phyloP scores from a whole-genome alignment of 352 stramenopile genomes.

The Globisporangium polare region DNA sequence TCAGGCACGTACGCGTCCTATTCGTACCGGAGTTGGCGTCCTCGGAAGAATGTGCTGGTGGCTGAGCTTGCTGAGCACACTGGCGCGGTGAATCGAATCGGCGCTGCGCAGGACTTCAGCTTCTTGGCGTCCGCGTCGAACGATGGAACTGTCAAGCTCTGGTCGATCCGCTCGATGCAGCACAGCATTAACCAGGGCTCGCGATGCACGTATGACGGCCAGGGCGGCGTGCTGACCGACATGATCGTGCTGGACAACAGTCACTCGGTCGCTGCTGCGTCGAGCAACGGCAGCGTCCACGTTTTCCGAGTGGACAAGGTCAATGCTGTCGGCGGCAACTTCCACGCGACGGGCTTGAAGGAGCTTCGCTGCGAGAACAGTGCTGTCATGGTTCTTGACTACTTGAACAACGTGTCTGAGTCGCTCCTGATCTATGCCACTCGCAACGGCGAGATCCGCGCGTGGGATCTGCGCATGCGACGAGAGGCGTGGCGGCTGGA shows the following conservation, averaged over 20 bases:
- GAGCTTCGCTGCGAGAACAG: conserved; percentile 83
- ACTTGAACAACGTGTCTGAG: conserved; percentile 95
- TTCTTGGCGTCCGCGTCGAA: conserved; percentile 96
- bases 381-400: conserved; percentile 93
- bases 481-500: conserved; percentile 91
- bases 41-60: conserved; percentile 78
- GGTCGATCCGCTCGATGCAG: conserved; percentile 91
- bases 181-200: conserved; percentile 93
- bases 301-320: conserved; percentile 96
- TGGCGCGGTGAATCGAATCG: conserved; percentile 90
- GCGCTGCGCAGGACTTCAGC: conserved; percentile 92
- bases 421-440: conserved; percentile 94
- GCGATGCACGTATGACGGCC: conserved; percentile 91
- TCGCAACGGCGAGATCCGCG: conserved; percentile 83
- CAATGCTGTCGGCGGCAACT: conserved; percentile 59
- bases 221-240: conserved; percentile 91
- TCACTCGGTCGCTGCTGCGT: conserved; percentile 92
- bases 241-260: conserved; percentile 95
- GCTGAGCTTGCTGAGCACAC: conserved; percentile 91
- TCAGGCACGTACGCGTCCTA: conserved; percentile 33
- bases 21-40: conserved; percentile 70
- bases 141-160: conserved; percentile 96
- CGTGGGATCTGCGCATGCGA: conserved; percentile 91
- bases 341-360: conserved; percentile 65
- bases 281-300: conserved; percentile 90